A percentile compares a stretch with the other conserved stretches of the same genome.
phyloP scores from a whole-genome alignment of 768 basidiomycete genomes.

The Boletus rubescentipes region DNA sequence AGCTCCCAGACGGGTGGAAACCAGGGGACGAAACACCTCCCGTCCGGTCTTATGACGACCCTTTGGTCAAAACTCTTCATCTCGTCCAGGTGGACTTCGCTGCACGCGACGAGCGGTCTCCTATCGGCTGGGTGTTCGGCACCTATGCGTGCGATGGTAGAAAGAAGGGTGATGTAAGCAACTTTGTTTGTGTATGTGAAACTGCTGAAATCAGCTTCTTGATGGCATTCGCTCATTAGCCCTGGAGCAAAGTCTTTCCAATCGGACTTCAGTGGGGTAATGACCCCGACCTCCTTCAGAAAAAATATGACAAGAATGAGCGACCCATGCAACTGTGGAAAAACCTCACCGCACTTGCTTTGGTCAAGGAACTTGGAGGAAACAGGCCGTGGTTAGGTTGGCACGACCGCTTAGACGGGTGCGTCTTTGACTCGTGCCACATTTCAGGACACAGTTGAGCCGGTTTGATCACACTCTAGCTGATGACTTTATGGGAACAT shows the following conservation, averaged over 20 bases:
- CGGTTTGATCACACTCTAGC: background rate
- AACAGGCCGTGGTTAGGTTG: constrained; percentile 4
- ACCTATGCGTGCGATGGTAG: constrained; percentile 2
- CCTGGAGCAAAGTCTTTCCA: background rate
- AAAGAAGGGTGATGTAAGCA: background rate
- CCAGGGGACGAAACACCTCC: background rate
- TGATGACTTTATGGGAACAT: constrained; percentile 2
- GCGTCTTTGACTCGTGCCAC: background rate
- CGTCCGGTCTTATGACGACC: background rate
- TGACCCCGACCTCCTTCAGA: background rate
- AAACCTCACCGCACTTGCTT: background rate
- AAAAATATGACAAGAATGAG: background rate
- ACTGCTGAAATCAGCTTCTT: background rate
- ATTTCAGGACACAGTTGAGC: background rate
- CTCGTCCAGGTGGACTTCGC: constrained; percentile 1
- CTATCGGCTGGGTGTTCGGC: constrained; percentile 3
- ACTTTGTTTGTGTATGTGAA: background rate
- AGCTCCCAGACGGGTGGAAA: background rate
- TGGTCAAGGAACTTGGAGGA: background rate
- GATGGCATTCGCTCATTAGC: background rate
- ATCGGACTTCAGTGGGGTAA: constrained; percentile 2
- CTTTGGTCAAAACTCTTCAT: background rate
- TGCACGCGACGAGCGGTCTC: background rate
- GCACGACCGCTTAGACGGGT: constrained; percentile 2
- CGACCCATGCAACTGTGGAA: background rate